phyloP scores from a whole-genome alignment of 345 rosid genomes.

The Melaleuca alternifolia region DNA sequence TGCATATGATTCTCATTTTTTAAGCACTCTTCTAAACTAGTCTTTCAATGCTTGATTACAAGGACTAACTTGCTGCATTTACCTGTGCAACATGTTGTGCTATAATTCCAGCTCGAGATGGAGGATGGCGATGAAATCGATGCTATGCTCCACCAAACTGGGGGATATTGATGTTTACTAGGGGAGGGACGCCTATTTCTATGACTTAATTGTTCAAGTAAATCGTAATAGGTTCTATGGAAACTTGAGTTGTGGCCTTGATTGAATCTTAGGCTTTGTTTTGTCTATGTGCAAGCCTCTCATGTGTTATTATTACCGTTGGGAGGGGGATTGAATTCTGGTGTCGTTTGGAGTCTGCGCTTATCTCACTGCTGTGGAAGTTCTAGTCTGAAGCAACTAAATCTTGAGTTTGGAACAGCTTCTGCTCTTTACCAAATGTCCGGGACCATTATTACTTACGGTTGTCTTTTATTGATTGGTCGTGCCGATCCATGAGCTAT shows the following conservation, averaged over 20 bases:
- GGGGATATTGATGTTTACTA: slow-evolving; percentile 19
- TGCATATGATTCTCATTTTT: background rate
- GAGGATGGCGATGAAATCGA: slow-evolving; percentile 92
- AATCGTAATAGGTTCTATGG: background rate
- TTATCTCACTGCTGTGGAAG: background rate
- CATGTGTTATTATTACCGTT: background rate
- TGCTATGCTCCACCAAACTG: slow-evolving; percentile 87
- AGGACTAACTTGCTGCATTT: background rate
- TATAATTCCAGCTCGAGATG: slow-evolving; percentile 55
- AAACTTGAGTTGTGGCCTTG: background rate
- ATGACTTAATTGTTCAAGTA: background rate
- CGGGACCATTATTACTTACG: background rate
- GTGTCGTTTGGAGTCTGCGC: background rate
- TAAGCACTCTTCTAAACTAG: background rate
- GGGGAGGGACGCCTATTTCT: background rate
- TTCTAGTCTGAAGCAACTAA: background rate
- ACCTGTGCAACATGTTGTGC: background rate
- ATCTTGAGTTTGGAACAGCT: background rate
- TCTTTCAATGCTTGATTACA: background rate
- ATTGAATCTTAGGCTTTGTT: background rate
- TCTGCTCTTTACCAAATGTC: background rate
- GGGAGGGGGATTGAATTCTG: background rate
- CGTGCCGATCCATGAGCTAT: background rate
- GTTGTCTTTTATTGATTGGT: background rate
- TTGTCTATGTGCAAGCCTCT: background rate